Base-by-base conservation (phyloP, 23 red algal species). In the Agarophyton chilense region DNA sequence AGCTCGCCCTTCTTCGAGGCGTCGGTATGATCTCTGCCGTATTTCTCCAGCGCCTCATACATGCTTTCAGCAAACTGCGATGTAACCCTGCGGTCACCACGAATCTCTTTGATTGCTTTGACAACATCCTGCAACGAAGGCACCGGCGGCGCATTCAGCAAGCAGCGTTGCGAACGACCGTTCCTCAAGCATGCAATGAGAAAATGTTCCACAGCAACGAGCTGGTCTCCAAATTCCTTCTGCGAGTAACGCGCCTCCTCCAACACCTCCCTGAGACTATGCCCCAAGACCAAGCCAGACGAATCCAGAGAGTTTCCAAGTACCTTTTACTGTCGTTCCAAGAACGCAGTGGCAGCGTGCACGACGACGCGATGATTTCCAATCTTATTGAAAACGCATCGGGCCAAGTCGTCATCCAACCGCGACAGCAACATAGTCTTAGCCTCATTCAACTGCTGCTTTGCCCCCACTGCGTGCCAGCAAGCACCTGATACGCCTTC, bases 41-140 rank as follows among this genome's bases (percentile, higher is more conserved):
- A 98, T 68, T 95, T 93, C 13, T 98, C 94, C 36, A 98, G 72
- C 39, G 92, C 92, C 79, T 98, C 96, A 72, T 95, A 98, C 24
- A 83, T 95, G 34, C 77, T 80, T 63, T 98, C 96, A 18, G 96
- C 93, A 11, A 68, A 79, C 65, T 98, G 88, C 9, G 88, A 79
- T 19, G 96, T 98, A 2, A 98, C 96, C 62, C 93, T 95, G 26
- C 90, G 68, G 14, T 86, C 91, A 21, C 90, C 93, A 6, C 96
- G 87, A 10, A 95, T 81, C 13, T 79, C 54, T 79, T 93, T 68
- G 28, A 98, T 81, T 21, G 93, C 93, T 54, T 87, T 82, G 36
- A 92, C 78, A 44, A 98, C 83, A 29, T 82, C 84, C 49, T 98
- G 87, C 32, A 79, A 31, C 32, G 92, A 71, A 6, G 83, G 81